Evolutionary conservation across 1,284 basidiomycete species (phyloP), one percentile per base, ranked within the genome.

Genomic region (Cryptococcus sp.): DNA sequence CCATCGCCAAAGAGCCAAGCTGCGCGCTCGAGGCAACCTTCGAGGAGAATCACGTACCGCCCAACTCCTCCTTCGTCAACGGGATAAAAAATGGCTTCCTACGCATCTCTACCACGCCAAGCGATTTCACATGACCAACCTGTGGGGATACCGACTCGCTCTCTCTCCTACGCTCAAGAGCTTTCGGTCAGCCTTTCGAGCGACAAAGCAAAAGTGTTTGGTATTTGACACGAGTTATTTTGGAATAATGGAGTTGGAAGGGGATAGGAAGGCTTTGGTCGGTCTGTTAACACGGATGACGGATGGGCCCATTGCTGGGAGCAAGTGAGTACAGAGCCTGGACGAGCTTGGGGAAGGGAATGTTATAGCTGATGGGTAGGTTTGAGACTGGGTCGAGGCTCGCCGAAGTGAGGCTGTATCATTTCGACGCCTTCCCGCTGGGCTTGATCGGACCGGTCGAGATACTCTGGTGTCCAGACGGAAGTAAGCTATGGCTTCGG

Each of bases 31-130:
- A 36, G 66, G 67, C 2, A 63, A 66, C 31, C 50, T 65, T 0
- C 48, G 61, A 12, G 62, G 54, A 43, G 31, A 62, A 43, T 47
- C 54, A n/a, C 41, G 69, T 11, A 69, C 69, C 0, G 55, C 58
- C 22, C 60, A 65, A 47, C 53, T 71, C 19, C 53, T 60, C 0
- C 38, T 53, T 1, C 58, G 69, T 4, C 70, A 71, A 47, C 48
- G 69, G 56, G 33, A 87, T 57, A 94, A 94, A 68, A 75, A 77
- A 9, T 95, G 92, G 92, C 79, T 97, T 0, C 88, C 91, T 63
- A 92, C 90, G 4, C 92, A 95, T 67, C 71, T 94, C 22, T 95
- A 89, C 86, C 92, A 95, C 63, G 85, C 91, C 1, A 95, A 94
- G 70, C 80, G 91, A 1, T 92, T 92, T 82, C 82, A 85, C 57